Evolutionary conservation across 306 rosid species (phyloP).

Genomic region (Casuarina glauca): DNA sequence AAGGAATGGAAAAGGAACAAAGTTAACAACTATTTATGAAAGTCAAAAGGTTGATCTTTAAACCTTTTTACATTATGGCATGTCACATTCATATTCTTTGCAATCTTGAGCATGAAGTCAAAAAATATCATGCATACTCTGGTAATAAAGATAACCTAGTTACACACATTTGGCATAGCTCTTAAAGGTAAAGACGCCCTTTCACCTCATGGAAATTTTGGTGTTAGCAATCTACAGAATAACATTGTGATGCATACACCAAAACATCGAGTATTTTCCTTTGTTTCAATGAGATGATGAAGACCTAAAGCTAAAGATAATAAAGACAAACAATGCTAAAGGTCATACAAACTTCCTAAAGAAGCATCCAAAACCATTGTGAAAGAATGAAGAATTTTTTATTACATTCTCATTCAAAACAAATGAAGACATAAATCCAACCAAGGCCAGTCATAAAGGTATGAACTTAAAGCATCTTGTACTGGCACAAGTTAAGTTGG

Average conservation of each 20-base stretch:
- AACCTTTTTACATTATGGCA: slow-evolving; percentile 92
- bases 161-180: slow-evolving; percentile 83
- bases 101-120: slow-evolving; percentile 98
- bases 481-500: too few species aligned
- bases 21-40: not conserved
- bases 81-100: slow-evolving; percentile 89
- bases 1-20: too few species aligned
- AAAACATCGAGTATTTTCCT: slow-evolving; percentile 93
- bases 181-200: slow-evolving; percentile 91
- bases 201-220: slow-evolving; percentile 95
- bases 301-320: too few species aligned
- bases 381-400: too few species aligned
- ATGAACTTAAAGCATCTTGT: too few species aligned
- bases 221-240: slow-evolving; percentile 74
- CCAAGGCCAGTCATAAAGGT: too few species aligned
- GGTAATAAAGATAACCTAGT: slow-evolving; percentile 92
- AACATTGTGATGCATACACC: slow-evolving; percentile 92
- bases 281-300: slow-evolving; percentile 54
- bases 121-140: slow-evolving; percentile 96
- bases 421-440: too few species aligned
- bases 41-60: slow-evolving; percentile 20
- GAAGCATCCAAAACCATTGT: too few species aligned
- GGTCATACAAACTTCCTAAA: too few species aligned
- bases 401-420: too few species aligned
- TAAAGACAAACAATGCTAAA: too few species aligned